Conservation (phyloP, 2,329 filamentous ascomycete species). For the Nemania serpens region DNA sequence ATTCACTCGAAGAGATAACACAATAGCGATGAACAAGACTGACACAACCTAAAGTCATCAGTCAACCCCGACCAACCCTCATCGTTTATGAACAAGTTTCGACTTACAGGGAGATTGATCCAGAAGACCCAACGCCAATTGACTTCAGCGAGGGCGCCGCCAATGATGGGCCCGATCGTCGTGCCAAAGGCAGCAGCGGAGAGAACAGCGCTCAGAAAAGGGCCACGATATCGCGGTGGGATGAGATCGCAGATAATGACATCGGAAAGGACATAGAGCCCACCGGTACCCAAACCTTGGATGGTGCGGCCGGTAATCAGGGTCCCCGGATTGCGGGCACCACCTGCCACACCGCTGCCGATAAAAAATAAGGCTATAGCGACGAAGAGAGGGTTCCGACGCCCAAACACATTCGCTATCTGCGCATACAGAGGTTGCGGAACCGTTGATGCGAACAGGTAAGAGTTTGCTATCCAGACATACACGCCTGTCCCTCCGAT, state of each 20-base stretch:
- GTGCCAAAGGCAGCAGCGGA: not conserved
- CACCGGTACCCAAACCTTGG: not conserved
- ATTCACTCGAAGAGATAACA: not conserved
- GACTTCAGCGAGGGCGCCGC: not conserved
- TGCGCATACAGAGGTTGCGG: not conserved
- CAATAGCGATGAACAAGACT: not conserved
- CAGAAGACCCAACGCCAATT: conserved; percentile 2
- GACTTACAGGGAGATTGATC: not conserved
- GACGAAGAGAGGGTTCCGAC: not conserved
- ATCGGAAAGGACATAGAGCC: not conserved
- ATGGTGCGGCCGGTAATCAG: not conserved
- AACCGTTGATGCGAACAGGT: not conserved
- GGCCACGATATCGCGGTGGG: not conserved
- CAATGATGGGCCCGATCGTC: not conserved
- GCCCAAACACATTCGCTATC: not conserved
- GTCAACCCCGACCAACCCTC: not conserved
- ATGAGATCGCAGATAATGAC: not conserved
- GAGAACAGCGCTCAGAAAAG: not conserved
- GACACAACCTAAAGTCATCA: too few relatives aligned
- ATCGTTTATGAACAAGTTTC: too few relatives aligned
- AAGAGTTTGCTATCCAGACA: not conserved
- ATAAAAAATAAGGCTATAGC: not conserved
- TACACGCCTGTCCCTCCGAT: not conserved
- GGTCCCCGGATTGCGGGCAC: not conserved
- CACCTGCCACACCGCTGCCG: not conserved